Evolutionary conservation across 129 eudicot species (phyloP).

Genomic region (Deinandra increscens): DNA sequence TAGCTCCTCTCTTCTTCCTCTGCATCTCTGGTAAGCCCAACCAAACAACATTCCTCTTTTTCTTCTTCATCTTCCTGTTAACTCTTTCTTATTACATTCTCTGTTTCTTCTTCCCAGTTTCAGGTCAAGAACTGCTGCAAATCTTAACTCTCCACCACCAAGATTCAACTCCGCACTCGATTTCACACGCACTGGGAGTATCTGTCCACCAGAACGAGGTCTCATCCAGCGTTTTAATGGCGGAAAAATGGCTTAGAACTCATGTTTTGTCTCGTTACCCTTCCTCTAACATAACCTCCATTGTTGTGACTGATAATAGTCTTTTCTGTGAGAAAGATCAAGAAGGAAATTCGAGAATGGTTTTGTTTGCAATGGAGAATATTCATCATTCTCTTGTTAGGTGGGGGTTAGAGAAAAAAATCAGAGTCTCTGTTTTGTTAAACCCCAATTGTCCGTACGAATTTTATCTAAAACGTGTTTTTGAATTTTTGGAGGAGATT

Average conservation of each 20-base stretch:
- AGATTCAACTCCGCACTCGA: conserved; percentile 15
- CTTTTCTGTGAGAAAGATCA: conserved; percentile 41
- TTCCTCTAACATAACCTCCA: conserved; percentile 45
- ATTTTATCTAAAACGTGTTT: conserved; percentile 39
- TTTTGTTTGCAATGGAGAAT: conserved; percentile 51
- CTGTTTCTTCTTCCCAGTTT: conserved; percentile 30
- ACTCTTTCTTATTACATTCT: too few species aligned
- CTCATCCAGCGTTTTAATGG: conserved; percentile 53
- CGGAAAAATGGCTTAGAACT: conserved; percentile 73
- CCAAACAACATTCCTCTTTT: background rate
- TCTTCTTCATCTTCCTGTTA: background rate
- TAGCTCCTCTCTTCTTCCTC: conserved; percentile 37
- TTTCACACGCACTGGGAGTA: conserved; percentile 36
- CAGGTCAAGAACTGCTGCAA: conserved; percentile 58
- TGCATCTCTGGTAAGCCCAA: conserved; percentile 38
- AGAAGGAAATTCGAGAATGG: background rate
- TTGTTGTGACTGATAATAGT: conserved; percentile 49
- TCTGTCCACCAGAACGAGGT: conserved; percentile 44
- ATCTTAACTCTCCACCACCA: conserved; percentile 35
- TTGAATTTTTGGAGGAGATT: conserved; percentile 41
- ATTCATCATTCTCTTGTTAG: conserved; percentile 68
- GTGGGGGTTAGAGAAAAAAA: conserved; percentile 75
- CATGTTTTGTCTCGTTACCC: conserved; percentile 68
- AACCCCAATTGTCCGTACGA: conserved; percentile 41
- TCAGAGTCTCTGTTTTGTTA: conserved; percentile 59